phyloP scores from a whole-genome alignment of 306 rosid genomes.

The Acacia melanoxylon region DNA sequence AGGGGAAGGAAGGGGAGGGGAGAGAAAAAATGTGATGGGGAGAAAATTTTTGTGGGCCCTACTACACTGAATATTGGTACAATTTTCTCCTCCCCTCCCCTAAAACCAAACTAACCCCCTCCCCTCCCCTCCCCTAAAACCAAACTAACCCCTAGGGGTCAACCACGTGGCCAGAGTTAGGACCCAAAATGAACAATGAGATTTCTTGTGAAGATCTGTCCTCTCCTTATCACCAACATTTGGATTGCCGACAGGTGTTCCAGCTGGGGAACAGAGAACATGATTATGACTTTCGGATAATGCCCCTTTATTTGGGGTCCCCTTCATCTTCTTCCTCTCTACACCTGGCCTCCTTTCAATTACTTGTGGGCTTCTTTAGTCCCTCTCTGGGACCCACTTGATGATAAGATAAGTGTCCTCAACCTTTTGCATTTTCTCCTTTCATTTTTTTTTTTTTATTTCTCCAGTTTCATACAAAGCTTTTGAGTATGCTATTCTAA shows the following conservation, averaged over 20 bases:
- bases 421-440: not conserved
- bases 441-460: not conserved
- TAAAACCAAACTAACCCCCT: too few species aligned
- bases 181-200: not conserved
- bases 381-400: not conserved
- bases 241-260: not conserved
- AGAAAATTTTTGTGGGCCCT: too few species aligned
- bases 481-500: not conserved
- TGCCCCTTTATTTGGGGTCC: not conserved
- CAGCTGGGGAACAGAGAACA: not conserved
- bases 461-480: not conserved
- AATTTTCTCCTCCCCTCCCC: too few species aligned
- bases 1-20: too few species aligned
- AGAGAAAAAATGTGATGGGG: too few species aligned
- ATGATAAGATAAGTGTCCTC: not conserved
- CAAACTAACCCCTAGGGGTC: too few species aligned
- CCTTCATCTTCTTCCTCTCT: not conserved
- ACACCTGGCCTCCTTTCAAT: not conserved
- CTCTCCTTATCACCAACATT: not conserved
- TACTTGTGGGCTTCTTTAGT: not conserved
- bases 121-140: too few species aligned
- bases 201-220: not conserved
- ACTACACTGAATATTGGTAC: too few species aligned
- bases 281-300: not conserved
- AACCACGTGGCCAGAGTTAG: not conserved